A percentile compares a stretch with the other conserved stretches of the same genome.
phyloP scores from a whole-genome alignment of 179 eudicot species.

The Actinidia arguta region DNA sequence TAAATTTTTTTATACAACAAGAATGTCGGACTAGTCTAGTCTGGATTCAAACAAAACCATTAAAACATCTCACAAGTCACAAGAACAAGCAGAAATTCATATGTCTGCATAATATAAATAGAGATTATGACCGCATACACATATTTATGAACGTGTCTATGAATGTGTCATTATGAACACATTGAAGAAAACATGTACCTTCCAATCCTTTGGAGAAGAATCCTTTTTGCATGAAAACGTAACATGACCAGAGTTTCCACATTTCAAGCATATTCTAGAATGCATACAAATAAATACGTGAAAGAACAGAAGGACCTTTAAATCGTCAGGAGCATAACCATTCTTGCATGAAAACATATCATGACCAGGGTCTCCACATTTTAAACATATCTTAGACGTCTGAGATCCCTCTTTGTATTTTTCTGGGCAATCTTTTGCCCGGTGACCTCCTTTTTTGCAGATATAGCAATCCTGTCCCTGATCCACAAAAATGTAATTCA shows the following conservation, averaged over 20 bases:
- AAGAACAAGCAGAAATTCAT: background rate
- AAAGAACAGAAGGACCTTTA: conserved; percentile 55
- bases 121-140: too few species aligned
- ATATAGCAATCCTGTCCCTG: conserved; percentile 91
- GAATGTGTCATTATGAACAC: too few species aligned
- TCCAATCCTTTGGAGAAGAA: too few species aligned
- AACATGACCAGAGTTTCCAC: too few species aligned
- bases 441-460: conserved; percentile 87
- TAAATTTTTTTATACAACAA: background rate
- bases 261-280: too few species aligned
- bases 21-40: background rate
- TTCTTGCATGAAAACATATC: conserved; percentile 76
- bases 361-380: conserved; percentile 89
- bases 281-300: background rate
- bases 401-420: conserved; percentile 48
- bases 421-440: conserved; percentile 93
- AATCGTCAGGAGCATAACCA: conserved; percentile 74
- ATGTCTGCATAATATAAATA: too few species aligned
- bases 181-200: too few species aligned
- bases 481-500: background rate
- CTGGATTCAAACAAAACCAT: background rate
- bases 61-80: background rate
- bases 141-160: too few species aligned
- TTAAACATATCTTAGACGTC: conserved; percentile 67
- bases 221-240: too few species aligned